phyloP scores from a whole-genome alignment of 805 yeast genomes.

The Millerozyma miso region DNA sequence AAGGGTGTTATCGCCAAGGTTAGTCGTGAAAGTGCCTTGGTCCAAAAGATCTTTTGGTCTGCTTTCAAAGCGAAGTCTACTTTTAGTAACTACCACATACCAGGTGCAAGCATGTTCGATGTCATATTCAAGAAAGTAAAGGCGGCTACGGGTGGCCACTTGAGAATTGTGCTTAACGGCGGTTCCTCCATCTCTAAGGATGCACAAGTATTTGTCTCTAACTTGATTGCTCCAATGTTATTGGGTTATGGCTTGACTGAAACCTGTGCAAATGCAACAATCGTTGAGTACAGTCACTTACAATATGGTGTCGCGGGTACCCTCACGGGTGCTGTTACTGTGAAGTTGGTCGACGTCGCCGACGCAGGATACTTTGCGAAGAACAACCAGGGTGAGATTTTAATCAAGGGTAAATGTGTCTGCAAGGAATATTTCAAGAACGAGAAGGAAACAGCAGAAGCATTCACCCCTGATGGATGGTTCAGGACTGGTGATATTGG shows the following conservation, averaged over 20 bases:
- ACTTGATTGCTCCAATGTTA: conserved; percentile 77
- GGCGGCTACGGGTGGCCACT: conserved; percentile 91
- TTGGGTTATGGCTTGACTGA: conserved; percentile 97
- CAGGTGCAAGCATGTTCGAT: conserved; percentile 71
- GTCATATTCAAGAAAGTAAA: conserved; percentile 82
- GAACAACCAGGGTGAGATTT: conserved; percentile 89
- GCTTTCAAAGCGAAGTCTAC: conserved; percentile 73
- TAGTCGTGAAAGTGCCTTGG: conserved; percentile 54
- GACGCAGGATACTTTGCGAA: conserved; percentile 90
- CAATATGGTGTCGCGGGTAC: conserved; percentile 81
- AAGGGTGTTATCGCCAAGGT: conserved; percentile 86
- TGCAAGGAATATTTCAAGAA: conserved; percentile 78
- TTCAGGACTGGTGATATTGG: conserved; percentile 96
- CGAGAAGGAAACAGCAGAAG: conserved; percentile 70
- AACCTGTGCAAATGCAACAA: conserved; percentile 83
- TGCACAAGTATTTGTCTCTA: conserved; percentile 78
- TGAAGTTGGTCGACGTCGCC: conserved; percentile 83
- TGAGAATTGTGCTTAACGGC: conserved; percentile 75
- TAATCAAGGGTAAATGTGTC: conserved; percentile 71
- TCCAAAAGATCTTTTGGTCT: conserved; percentile 84
- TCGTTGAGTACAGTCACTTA: conserved; percentile 60
- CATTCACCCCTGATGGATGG: conserved; percentile 84
- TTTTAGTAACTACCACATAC: conserved; percentile 62
- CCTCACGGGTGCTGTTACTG: conserved; percentile 75
- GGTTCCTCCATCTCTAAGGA: conserved; percentile 84